These are phyloP conservation scores for Suillus occidentalis DNA, from an alignment of 768 basidiomycete species.

Conservation along the genomic window DNA sequence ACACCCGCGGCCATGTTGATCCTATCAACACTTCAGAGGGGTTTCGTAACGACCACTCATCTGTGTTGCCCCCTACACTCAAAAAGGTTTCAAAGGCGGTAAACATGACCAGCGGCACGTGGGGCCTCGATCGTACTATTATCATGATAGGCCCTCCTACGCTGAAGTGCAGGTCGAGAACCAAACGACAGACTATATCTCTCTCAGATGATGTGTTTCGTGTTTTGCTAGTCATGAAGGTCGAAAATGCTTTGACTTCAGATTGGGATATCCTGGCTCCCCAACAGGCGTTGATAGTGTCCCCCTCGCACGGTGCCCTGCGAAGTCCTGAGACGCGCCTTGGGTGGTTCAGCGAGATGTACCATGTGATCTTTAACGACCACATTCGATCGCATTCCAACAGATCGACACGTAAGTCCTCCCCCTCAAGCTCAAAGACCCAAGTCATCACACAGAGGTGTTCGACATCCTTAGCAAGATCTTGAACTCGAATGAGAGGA, in stretches of 20 bases:
- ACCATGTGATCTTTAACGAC: no score
- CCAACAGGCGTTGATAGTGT: no score
- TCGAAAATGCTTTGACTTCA: no score
- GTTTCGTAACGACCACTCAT: constrained; percentile 6
- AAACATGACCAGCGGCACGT: neutral
- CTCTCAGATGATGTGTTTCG: no score
- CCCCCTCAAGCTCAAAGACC: constrained; percentile 17
- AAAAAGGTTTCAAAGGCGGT: neutral
- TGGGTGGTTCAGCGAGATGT: no score
- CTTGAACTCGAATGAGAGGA: constrained; percentile 10
- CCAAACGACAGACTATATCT: neutral
- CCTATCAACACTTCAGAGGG: constrained; percentile 13
- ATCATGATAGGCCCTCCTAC: constrained; percentile 15
- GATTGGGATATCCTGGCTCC: no score
- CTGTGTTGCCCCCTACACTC: constrained; percentile 8
- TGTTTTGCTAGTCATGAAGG: no score
- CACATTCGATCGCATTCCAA: no score
- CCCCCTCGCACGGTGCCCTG: no score
- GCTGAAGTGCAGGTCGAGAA: constrained; percentile 20
- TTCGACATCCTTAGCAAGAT: constrained; percentile 13
- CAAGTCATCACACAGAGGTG: constrained; percentile 19
- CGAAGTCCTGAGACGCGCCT: no score
- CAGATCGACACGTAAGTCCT: no score
- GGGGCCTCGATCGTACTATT: neutral
- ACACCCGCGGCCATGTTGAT: constrained; percentile 9